Base-by-base conservation (phyloP, 2,329 filamentous ascomycete species). In the Niveomyces coronatus region DNA sequence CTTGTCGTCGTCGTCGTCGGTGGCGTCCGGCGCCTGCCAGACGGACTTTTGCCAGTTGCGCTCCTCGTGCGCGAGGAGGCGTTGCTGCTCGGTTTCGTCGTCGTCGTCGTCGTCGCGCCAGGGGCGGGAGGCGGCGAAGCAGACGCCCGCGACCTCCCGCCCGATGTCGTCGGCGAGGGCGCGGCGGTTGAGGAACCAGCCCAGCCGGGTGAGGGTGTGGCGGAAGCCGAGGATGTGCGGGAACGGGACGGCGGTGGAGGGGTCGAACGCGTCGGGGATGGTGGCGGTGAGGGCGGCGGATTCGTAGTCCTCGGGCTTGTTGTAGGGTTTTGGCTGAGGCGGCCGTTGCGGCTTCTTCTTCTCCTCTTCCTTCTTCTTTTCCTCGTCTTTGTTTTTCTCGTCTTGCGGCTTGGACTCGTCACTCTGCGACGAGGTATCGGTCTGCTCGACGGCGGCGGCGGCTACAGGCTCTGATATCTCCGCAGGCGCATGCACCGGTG, bases 141-240 rank as follows among this genome's bases (percentile, higher is more conserved):
- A 89, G 24, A 83, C 79, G 24, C 86, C 82, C 1, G 89, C 89
- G 14, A 93, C 86, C 46, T 95, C 79, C 29, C 85, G 80, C 36
- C 91, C 91, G 43, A 95, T 79, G 31, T 80, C 71, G 54, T 98
- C 89, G 45, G 89, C 89, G n/a, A 94, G 70, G 45, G 75, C 64
- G 38, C 91, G 82, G 44, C 82, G 80, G 57, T 82, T 94, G 44
- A 98, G 68, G 70, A 88, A 98, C 47, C 91, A 83, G 53, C 82
- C 83, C 44, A 96, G 70, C 43, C 91, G 81, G 47, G 79, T 82
- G 1, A 87, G 84, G 3, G 89, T 95, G 63, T 91, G 89, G 45
- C 84, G 66, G 67, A 98, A 94, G 43, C 91, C 91, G 20, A 98
- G 80, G 42, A 95, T 74, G 57, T 96, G 89, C 1, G 89, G 89